Percentiles rank a stretch among this genome's conserved stretches.
Evolutionary conservation across 2,329 filamentous ascomycete species (phyloP).

Genomic region (Sporothrix dimorphospora): DNA sequence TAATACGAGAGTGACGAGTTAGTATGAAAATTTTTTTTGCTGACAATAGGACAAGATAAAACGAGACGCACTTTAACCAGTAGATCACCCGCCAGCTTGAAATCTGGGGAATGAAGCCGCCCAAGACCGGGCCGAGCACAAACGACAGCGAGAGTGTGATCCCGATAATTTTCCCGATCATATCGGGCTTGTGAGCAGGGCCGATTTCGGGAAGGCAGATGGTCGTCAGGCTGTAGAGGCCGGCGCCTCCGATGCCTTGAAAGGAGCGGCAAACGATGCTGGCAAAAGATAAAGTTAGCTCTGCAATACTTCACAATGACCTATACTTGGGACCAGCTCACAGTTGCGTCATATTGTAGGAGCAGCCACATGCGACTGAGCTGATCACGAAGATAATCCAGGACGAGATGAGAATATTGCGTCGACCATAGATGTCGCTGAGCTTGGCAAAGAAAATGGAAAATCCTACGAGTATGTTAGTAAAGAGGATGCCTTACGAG

Average conservation of each 20-base stretch:
- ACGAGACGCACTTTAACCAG: slow-evolving; percentile 59
- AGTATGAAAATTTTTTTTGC: not conserved
- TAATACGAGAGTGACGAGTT: not conserved
- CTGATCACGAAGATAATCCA: slow-evolving; percentile 47
- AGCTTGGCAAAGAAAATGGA: slow-evolving; percentile 37
- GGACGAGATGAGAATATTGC: slow-evolving; percentile 42
- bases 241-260: slow-evolving; percentile 64
- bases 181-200: slow-evolving; percentile 54
- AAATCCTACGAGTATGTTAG: slow-evolving; percentile 32
- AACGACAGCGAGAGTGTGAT: slow-evolving; percentile 61
- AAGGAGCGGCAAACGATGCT: slow-evolving; percentile 63
- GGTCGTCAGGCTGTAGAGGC: slow-evolving; percentile 63
- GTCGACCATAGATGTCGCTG: slow-evolving; percentile 49
- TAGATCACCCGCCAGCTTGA: slow-evolving; percentile 64
- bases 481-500: too few species aligned
- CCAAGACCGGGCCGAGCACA: slow-evolving; percentile 61
- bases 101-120: slow-evolving; percentile 58
- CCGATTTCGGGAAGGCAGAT: slow-evolving; percentile 61
- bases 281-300: not conserved
- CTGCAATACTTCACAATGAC: not conserved
- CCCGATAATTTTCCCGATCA: slow-evolving; percentile 60
- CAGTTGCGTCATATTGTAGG: slow-evolving; percentile 42
- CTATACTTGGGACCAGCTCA: not conserved
- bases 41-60: not conserved
- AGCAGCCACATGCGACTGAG: slow-evolving; percentile 46